A percentile compares a stretch with the other conserved stretches of the same genome.
These are phyloP conservation scores for Linum trigynum DNA, from an alignment of 345 rosid species.

Conservation along the genomic window DNA sequence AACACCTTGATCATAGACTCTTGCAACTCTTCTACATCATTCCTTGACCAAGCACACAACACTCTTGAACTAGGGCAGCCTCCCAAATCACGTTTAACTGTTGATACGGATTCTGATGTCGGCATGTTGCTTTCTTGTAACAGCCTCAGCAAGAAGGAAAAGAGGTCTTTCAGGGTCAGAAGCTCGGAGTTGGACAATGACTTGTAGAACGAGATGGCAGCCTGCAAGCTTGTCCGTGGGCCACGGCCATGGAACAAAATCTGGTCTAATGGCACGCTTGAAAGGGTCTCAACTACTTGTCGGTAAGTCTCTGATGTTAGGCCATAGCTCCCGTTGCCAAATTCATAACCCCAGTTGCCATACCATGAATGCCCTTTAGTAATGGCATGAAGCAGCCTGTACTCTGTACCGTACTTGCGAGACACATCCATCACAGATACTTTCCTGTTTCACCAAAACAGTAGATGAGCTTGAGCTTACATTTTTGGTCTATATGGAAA, in stretches of 20 bases:
- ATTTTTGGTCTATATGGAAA: not conserved
- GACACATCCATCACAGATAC: constrained; percentile 71
- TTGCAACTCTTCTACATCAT: constrained; percentile 45
- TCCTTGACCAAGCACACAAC: constrained; percentile 41
- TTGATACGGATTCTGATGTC: not conserved
- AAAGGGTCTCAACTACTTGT: constrained; percentile 35
- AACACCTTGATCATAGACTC: constrained; percentile 42
- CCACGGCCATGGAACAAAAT: constrained; percentile 38
- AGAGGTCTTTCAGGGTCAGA: constrained; percentile 44
- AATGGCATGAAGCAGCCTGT: constrained; percentile 49
- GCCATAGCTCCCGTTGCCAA: constrained; percentile 54
- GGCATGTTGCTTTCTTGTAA: constrained; percentile 18
- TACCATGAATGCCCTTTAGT: constrained; percentile 58
- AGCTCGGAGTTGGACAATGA: constrained; percentile 43
- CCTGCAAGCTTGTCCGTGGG: constrained; percentile 36
- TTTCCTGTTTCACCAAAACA: constrained; percentile 25
- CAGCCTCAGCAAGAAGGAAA: constrained; percentile 39
- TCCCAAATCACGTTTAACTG: not conserved
- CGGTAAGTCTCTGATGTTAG: constrained; percentile 42
- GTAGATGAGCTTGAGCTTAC: not conserved
- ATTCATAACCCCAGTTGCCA: constrained; percentile 59
- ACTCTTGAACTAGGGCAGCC: constrained; percentile 14
- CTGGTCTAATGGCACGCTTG: constrained; percentile 32
- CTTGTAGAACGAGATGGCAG: constrained; percentile 38
- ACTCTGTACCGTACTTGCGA: constrained; percentile 52